phyloP scores from a whole-genome alignment of 164 flowering plant species.

The Macadamia integrifolia region DNA sequence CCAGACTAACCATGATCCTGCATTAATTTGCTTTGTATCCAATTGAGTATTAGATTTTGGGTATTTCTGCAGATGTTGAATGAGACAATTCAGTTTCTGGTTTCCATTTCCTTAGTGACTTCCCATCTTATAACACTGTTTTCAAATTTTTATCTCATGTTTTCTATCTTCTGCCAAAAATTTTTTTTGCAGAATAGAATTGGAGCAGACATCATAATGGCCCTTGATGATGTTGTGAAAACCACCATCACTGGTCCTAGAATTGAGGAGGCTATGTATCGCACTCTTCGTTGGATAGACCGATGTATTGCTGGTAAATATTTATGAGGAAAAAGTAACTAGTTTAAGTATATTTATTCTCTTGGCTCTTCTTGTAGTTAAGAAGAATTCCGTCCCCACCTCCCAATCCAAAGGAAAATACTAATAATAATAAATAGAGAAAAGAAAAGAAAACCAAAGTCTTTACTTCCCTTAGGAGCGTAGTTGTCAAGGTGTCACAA shows the following conservation, averaged over 20 bases:
- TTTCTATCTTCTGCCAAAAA: constrained; percentile 4
- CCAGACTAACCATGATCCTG: too few species aligned
- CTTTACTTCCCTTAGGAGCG: too few species aligned
- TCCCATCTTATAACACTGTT: neutral
- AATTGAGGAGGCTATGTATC: constrained; percentile 96
- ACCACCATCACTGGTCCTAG: constrained; percentile 93
- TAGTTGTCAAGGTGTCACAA: too few species aligned
- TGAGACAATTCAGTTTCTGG: constrained; percentile 2
- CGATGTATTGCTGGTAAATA: constrained; percentile 88
- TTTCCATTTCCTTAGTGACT: neutral
- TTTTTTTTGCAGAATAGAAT: constrained; percentile 71
- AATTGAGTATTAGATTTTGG: neutral
- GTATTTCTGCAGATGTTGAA: neutral
- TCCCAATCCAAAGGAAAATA: too few species aligned
- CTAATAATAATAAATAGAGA: too few species aligned
- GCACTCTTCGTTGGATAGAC: constrained; percentile 97
- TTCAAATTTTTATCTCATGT: neutral
- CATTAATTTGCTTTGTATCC: too few species aligned
- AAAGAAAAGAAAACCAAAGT: too few species aligned
- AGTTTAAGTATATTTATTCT: too few species aligned
- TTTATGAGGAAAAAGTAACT: neutral
- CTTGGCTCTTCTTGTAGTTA: too few species aligned
- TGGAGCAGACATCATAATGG: constrained; percentile 99
- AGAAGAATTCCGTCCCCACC: too few species aligned
- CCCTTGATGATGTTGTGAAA: constrained; percentile 94